Percentiles rank a stretch among this genome's conserved stretches.
phyloP scores from a whole-genome alignment of 163 green algal genomes.

The Coccomyxa subellipsoidea region DNA sequence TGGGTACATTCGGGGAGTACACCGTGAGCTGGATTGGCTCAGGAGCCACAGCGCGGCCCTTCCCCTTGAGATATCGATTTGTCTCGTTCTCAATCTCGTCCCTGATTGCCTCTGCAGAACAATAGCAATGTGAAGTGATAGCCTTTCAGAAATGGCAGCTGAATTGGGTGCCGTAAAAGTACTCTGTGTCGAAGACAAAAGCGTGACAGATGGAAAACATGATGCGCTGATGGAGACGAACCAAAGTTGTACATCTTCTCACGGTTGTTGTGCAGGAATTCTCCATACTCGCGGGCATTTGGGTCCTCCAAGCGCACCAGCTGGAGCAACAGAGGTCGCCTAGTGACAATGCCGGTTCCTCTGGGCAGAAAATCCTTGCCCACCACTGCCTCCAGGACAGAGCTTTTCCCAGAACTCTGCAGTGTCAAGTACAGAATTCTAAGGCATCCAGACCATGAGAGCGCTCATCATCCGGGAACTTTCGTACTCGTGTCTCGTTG shows the following conservation, averaged over 20 bases:
- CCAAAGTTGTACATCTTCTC: conserved; percentile 84
- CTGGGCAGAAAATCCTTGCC: conserved; percentile 89
- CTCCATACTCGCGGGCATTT: conserved; percentile 76
- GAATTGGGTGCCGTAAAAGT: too few species aligned
- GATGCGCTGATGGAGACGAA: conserved; percentile 27
- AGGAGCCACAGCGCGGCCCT: conserved; percentile 74
- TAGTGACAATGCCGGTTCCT: conserved; percentile 90
- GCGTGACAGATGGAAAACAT: not conserved
- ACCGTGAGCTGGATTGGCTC: conserved; percentile 91
- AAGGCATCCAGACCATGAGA: too few species aligned
- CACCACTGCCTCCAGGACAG: conserved; percentile 91
- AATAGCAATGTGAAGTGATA: not conserved
- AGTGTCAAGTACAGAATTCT: too few species aligned
- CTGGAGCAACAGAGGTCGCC: conserved; percentile 83
- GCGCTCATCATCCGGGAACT: too few species aligned
- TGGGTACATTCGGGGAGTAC: conserved; percentile 82
- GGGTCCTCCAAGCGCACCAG: conserved; percentile 73
- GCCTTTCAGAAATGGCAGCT: too few species aligned
- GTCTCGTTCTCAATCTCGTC: conserved; percentile 92
- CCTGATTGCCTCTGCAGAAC: conserved; percentile 71
- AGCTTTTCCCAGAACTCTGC: conserved; percentile 92
- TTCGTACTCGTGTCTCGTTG: too few species aligned
- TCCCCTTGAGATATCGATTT: conserved; percentile 70
- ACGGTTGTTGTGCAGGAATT: conserved; percentile 81
- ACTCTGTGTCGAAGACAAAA: too few species aligned